Evolutionary conservation across 805 yeast species (phyloP), one percentile per base, ranked within the genome.

Genomic region (Lipomyces anomalus): DNA sequence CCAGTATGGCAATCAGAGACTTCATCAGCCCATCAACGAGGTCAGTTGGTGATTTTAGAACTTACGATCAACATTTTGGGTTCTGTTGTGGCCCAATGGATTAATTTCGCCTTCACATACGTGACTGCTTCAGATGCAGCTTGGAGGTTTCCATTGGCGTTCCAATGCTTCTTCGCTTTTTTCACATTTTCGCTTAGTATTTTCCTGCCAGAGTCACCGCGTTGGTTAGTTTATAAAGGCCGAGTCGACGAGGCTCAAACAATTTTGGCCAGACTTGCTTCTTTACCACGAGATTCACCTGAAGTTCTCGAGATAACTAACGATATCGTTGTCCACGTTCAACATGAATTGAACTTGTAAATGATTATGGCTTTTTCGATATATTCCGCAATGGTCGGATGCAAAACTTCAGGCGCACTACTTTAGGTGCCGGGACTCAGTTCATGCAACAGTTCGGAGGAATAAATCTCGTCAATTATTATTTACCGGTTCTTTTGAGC

Each of bases 1-100:
- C 94, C 94, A 11, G 80, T 82, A 52, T 84, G 84, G 79, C 89
- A 82, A 62, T 74, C 90, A 1, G 95, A 84, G 65, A 74, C 79
- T 65, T 75, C 88, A 34, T 75, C 74, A 48, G 75, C 86, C 7
- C 76, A 74, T 50, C 71, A 69, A 50, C 76, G 89, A 69, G 90
- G 92, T 56, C 68, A 74, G 53, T 66, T 82, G 53, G 86, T 82
- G 44, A 75, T 76, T 4, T 68, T 83, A 61, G 84, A 83, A 65
- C 88, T 88, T 46, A 75, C 84, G 22, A 75, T 81, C 37, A 78
- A 82, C 55, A 80, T 82, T 23, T 72, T 82, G 40, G 92, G 94
- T 60, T 80, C 87, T 32, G 72, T 81, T 58, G 69, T 82, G 60
- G 86, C 89, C 16, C 81, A 82, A 66, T 80, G 48, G 49, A 67